Evolutionary conservation across 1,139 yeast genomes (phyloP).

Genomic region (Pneumocystis carinii): DNA sequence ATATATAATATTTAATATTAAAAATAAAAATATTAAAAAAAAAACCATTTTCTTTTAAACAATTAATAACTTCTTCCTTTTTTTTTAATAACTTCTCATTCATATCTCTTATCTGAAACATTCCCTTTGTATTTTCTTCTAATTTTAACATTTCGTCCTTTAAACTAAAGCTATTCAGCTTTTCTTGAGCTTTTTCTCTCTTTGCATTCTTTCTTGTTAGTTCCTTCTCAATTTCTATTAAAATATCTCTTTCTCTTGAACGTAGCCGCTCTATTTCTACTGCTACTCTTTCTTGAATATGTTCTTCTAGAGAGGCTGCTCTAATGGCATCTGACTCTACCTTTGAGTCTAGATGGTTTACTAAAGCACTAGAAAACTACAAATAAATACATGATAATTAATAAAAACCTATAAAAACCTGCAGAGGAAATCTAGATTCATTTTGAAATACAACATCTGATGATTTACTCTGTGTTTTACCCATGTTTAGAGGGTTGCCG

Average conservation of each 20-base stretch:
- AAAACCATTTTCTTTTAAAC: constrained; percentile 32
- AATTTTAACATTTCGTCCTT: constrained; percentile 32
- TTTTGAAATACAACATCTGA: neutral
- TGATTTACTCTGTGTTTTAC: neutral
- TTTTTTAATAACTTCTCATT: constrained; percentile 30
- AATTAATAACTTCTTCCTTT: constrained; percentile 44
- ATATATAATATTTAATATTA: neutral
- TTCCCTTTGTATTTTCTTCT: constrained; percentile 27
- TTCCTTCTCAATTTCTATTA: constrained; percentile 38
- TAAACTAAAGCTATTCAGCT: constrained; percentile 2
- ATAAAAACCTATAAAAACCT: neutral
- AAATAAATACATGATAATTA: neutral
- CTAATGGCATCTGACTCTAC: constrained; percentile 34
- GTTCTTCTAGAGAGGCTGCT: constrained; percentile 61
- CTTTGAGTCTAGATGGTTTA: neutral
- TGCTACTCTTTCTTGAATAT: constrained; percentile 62
- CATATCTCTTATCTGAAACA: constrained; percentile 26
- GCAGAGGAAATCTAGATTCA: neutral
- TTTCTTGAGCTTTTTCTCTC: constrained; percentile 25
- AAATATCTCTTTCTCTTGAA: constrained; percentile 39
- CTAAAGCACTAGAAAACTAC: neutral
- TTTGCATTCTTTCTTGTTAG: constrained; percentile 22
- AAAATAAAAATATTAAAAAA: neutral
- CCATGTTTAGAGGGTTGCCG: neutral
- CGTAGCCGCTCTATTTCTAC: constrained; percentile 51